Evolutionary conservation across 371 early-diverging fungal genomes (phyloP), one percentile per base, ranked within the genome.

Genomic region (Thermomucor indicae-seudaticae): DNA sequence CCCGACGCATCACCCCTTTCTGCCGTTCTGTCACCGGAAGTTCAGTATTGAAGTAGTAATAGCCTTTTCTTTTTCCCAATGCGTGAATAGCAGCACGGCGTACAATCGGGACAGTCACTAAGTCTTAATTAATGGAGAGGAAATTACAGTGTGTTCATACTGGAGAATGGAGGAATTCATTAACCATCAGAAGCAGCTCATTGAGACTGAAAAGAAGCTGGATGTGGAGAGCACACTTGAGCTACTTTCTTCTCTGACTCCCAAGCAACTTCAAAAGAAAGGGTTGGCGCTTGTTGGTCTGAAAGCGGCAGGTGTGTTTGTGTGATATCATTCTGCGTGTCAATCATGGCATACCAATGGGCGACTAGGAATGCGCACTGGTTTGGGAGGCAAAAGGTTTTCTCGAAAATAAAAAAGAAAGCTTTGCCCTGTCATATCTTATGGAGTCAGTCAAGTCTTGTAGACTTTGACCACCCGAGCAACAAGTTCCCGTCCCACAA

Each of bases 351-450:
- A 45, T 12, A 31, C 14, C 16, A 39, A 28, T 3, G 12, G 28
- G 10, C 19, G 23, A 27, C 51, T 58, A 62, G 78, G 74, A 14
- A 78, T 83, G 67, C 79, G 88, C 39, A 85, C 90, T 0, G 92
- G 90, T 17, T 65, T 89, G 4, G 90, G 90, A 24, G 92, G 92
- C 10, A 82, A 85, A 54, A 81, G 76, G 82, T 80, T 64, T 16
- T 10, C 34, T 27, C 17, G 27, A 0, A 11, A 3, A 46, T 16
- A 34, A 2, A 16, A 10, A 23, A 19, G 19, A 6, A 42, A 30
- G 10, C 29, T 14, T 12, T 29, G 19, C 10, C 12, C 11, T 46
- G 50, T n/a, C 17, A 42, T 34, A 32, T 32, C 7, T 32, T 10
- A 32, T 32, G 10, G 7, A 11, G 25, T 49, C 22, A 55, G 43